Conservation (phyloP, 257 asterid genomes). For the Solanum bulbocastanum region DNA sequence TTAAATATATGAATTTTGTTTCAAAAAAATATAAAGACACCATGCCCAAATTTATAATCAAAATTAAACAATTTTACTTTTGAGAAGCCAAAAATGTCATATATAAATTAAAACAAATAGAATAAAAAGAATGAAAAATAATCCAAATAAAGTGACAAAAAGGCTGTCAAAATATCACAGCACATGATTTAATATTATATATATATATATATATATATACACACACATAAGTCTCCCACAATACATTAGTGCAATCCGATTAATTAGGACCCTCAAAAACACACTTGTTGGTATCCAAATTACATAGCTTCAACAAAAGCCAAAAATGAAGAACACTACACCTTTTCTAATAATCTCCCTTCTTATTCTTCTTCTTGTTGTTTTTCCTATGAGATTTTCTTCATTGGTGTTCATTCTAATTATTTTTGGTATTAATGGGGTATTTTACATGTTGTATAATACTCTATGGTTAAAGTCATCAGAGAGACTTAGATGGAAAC, state of each 20-base stretch:
- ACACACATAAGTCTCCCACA: neutral
- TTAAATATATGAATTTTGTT: too few relatives aligned
- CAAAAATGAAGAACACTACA: conserved; percentile 23
- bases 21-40: neutral
- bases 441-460: neutral
- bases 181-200: neutral
- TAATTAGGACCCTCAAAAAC: neutral
- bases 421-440: neutral
- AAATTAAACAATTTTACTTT: neutral
- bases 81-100: too few relatives aligned
- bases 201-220: too few relatives aligned
- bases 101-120: too few relatives aligned
- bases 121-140: neutral
- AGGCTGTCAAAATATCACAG: neutral
- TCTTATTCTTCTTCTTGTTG: neutral
- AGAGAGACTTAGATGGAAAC: conserved; percentile 31
- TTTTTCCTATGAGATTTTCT: neutral
- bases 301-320: neutral
- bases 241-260: neutral
- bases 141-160: neutral
- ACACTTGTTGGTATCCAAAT: neutral
- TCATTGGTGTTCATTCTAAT: neutral
- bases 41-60: neutral
- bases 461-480: conserved; percentile 28
- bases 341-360: conserved; percentile 9